Evolutionary conservation across 2,329 filamentous ascomycete species (phyloP).

Genomic region (Beauveria scarabaeidicola): DNA sequence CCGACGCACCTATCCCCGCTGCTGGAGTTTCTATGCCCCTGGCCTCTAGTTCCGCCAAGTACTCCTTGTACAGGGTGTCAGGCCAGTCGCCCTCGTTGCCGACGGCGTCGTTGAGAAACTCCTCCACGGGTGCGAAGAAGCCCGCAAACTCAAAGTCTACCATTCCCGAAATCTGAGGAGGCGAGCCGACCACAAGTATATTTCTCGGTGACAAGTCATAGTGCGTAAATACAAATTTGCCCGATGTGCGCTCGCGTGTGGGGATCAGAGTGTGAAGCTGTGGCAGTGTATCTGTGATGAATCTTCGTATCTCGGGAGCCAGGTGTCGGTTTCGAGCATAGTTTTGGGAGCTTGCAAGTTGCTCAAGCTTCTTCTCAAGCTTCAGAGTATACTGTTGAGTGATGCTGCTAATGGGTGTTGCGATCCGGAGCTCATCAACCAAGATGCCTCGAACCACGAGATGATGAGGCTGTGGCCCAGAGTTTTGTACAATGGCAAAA

Average conservation of each 20-base stretch:
- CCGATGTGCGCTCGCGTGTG: neutral
- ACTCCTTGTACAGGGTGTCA: neutral
- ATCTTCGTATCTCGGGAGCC: neutral
- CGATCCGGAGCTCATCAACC: conserved; percentile 10
- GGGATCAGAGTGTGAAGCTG: conserved; percentile 1
- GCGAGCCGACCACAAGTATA: conserved; percentile 13
- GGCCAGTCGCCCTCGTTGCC: conserved; percentile 10
- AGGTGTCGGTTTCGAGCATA: conserved; percentile 10
- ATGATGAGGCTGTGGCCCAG: neutral
- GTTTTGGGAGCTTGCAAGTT: conserved; percentile 2
- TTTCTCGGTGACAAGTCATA: conserved; percentile 19
- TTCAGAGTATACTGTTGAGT: conserved; percentile 12
- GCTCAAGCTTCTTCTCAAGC: conserved; percentile 9
- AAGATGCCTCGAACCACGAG: conserved; percentile 8
- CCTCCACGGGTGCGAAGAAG: conserved; percentile 16
- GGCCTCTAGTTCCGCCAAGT: conserved; percentile 1
- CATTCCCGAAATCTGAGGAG: conserved; percentile 15
- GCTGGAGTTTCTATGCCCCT: conserved; percentile 1
- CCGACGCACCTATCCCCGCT: neutral
- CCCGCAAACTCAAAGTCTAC: conserved; percentile 20
- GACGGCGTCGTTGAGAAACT: conserved; percentile 14
- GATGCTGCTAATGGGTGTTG: conserved; percentile 11
- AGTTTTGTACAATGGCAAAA: neutral
- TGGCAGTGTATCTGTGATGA: conserved; percentile 10
- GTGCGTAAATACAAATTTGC: conserved; percentile 16